A percentile compares a stretch with the other conserved stretches of the same genome.
phyloP scores from a whole-genome alignment of 306 rosid genomes.

The Quercus aquifolioides region DNA sequence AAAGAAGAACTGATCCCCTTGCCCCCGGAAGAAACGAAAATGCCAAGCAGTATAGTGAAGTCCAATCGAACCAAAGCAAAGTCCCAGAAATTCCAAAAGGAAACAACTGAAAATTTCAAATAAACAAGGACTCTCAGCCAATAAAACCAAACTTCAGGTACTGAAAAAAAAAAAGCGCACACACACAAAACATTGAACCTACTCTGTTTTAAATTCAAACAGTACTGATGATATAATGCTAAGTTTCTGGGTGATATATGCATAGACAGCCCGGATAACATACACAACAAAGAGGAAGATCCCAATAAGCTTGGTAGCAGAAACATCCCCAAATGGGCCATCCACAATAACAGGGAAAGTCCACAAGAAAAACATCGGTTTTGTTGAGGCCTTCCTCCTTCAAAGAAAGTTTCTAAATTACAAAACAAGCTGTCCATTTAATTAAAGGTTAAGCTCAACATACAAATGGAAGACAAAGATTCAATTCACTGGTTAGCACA shows the following conservation, averaged over 20 bases:
- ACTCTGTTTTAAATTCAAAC: slow-evolving; percentile 18
- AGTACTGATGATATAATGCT: not conserved
- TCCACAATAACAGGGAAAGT: slow-evolving; percentile 78
- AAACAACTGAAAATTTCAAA: slow-evolving; percentile 39
- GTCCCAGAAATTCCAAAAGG: slow-evolving; percentile 54
- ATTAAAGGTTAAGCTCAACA: not conserved
- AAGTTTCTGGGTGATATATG: slow-evolving; percentile 3
- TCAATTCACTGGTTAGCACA: not conserved
- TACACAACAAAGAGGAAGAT: no score
- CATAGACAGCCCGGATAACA: no score
- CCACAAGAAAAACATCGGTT: slow-evolving; percentile 70
- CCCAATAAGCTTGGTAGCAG: slow-evolving; percentile 28
- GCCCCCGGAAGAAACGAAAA: slow-evolving; percentile 77
- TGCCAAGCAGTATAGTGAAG: slow-evolving; percentile 44
- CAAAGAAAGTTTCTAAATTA: slow-evolving; percentile 8
- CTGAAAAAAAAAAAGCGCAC: not conserved
- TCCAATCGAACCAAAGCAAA: slow-evolving; percentile 63
- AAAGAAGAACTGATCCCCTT: slow-evolving; percentile 90
- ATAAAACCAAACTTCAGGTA: slow-evolving; percentile 1
- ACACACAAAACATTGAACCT: slow-evolving; percentile 31
- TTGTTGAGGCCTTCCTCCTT: slow-evolving; percentile 49
- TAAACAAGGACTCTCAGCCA: slow-evolving; percentile 18
- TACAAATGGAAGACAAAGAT: not conserved
- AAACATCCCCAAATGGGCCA: slow-evolving; percentile 87
- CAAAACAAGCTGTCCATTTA: not conserved